Evolutionary conservation across 306 rosid genomes (phyloP).

Genomic region (Cotoneaster glaucophyllus): DNA sequence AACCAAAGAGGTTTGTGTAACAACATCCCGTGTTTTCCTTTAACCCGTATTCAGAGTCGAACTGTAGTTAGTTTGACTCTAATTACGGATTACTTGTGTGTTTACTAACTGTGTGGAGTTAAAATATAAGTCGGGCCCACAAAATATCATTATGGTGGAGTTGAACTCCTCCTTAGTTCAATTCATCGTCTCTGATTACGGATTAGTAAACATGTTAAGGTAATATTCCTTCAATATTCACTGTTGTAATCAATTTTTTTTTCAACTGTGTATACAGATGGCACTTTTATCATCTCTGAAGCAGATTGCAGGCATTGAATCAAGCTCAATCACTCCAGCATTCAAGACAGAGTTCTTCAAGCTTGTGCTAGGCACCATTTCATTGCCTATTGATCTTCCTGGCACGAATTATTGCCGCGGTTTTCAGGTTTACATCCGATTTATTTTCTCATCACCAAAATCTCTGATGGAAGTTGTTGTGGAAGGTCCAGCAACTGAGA

Average conservation of each 20-base stretch:
- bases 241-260: background rate
- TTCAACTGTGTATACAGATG: slow-evolving; percentile 45
- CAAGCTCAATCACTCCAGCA: slow-evolving; percentile 32
- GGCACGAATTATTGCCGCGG: slow-evolving; percentile 80
- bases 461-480: too few relatives aligned
- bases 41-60: too few relatives aligned
- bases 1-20: slow-evolving; percentile 62
- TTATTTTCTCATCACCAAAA: background rate
- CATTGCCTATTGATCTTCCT: slow-evolving; percentile 88
- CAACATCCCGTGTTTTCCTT: background rate
- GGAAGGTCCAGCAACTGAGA: background rate
- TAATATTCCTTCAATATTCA: background rate
- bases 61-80: background rate
- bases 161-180: too few relatives aligned
- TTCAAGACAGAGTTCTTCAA: slow-evolving; percentile 79
- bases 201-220: background rate
- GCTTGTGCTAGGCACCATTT: slow-evolving; percentile 80
- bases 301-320: slow-evolving; percentile 73
- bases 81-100: background rate
- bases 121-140: too few relatives aligned
- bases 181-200: background rate
- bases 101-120: too few relatives aligned
- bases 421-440: slow-evolving; percentile 46
- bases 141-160: too few relatives aligned
- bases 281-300: slow-evolving; percentile 71